A percentile compares a stretch with the other conserved stretches of the same genome.
Conservation (phyloP, 176 grass and related monocot genomes). For the Musa beccarii region DNA sequence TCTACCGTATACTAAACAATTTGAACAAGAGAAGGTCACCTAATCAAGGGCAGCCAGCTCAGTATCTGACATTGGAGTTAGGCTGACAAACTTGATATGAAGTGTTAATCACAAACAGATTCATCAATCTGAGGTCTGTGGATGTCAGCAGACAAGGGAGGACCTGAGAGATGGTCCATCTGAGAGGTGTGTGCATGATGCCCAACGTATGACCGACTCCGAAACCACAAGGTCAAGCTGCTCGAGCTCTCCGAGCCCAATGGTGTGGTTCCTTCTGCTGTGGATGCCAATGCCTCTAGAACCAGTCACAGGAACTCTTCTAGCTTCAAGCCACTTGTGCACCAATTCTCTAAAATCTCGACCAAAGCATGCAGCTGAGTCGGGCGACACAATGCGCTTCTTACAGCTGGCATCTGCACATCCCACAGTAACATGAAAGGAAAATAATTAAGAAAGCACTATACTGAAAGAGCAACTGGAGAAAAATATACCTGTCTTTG, state of each 20-base stretch:
- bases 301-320: slow-evolving; percentile 1
- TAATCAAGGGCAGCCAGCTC: neutral
- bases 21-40: neutral
- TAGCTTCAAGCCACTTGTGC: neutral
- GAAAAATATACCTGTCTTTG: slow-evolving; percentile 1
- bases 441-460: neutral
- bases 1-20: neutral
- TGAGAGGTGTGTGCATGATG: slow-evolving; percentile 74
- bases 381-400: slow-evolving; percentile 2
- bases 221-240: slow-evolving; percentile 57
- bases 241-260: slow-evolving; percentile 46
- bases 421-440: neutral
- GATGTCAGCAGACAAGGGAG: slow-evolving; percentile 74
- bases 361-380: neutral
- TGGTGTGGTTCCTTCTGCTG: slow-evolving; percentile 69
- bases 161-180: slow-evolving; percentile 59
- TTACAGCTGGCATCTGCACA: slow-evolving; percentile 1
- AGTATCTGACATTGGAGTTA: neutral
- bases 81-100: neutral
- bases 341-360: slow-evolving; percentile 11
- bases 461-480: neutral
- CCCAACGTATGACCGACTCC: slow-evolving; percentile 86
- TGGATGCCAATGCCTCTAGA: slow-evolving; percentile 15
- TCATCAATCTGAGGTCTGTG: neutral
- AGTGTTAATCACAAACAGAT: neutral